Evolutionary conservation across 2,329 filamentous ascomycete species (phyloP).

Genomic region (Botrytis porri): DNA sequence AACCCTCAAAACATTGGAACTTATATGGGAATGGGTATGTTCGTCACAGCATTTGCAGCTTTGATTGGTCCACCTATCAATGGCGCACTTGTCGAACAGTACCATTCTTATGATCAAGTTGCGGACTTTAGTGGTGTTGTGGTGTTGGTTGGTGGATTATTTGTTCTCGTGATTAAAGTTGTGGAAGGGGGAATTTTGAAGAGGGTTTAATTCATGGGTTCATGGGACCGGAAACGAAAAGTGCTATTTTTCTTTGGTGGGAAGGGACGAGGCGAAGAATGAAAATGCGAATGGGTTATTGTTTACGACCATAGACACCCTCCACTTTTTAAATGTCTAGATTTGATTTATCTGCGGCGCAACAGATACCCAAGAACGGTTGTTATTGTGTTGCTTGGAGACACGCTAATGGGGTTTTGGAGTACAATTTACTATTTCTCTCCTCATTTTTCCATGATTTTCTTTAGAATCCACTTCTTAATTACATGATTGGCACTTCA

Average conservation of each 20-base stretch:
- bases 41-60: constrained; percentile 59
- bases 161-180: constrained; percentile 17
- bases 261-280: no score
- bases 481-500: not conserved
- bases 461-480: not conserved
- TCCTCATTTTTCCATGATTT: not conserved
- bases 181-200: constrained; percentile 10
- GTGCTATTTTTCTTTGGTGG: not conserved
- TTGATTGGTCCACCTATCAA: constrained; percentile 66
- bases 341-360: not conserved
- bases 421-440: not conserved
- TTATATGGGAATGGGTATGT: constrained; percentile 64
- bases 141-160: constrained; percentile 27
- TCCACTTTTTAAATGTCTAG: not conserved
- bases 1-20: constrained; percentile 67
- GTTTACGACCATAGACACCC: not conserved
- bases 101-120: constrained; percentile 43
- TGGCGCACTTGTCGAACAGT: constrained; percentile 55
- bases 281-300: not conserved
- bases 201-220: not conserved
- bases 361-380: not conserved
- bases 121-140: constrained; percentile 32
- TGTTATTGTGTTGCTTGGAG: not conserved
- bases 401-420: not conserved
- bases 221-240: not conserved